Evolutionary conservation across 2,329 filamentous ascomycete genomes (phyloP).

Genomic region (Neospermospora avenae): DNA sequence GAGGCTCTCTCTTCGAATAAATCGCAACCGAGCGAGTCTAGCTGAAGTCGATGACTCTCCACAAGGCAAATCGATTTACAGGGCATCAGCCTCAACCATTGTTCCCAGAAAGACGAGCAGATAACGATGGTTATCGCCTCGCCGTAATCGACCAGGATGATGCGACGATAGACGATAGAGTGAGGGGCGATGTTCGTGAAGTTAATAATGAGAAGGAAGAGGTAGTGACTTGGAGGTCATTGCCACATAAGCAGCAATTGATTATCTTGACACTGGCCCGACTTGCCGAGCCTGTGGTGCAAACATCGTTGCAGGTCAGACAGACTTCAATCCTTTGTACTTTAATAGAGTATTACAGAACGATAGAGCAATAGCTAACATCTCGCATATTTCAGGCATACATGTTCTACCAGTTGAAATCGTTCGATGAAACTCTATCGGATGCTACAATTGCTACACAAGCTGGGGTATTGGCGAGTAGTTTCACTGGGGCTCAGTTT

Average conservation of each 20-base stretch:
- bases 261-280: conserved; percentile 74
- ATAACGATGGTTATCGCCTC: conserved; percentile 9
- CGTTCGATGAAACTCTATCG: conserved; percentile 56
- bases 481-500: conserved; percentile 81
- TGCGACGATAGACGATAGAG: conserved; percentile 13
- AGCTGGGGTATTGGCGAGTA: conserved; percentile 72
- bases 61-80: neutral
- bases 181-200: neutral
- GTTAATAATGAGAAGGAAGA: conserved; percentile 11
- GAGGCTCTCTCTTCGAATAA: neutral
- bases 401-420: conserved; percentile 83
- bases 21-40: conserved; percentile 10
- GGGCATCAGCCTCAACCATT: conserved; percentile 3
- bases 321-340: conserved; percentile 33
- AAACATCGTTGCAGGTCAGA: conserved; percentile 53
- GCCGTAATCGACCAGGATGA: conserved; percentile 16
- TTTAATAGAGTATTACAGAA: no score
- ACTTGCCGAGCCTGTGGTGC: conserved; percentile 76
- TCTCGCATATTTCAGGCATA: conserved; percentile 47
- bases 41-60: conserved; percentile 15
- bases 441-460: conserved; percentile 70
- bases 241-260: conserved; percentile 62
- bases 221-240: conserved; percentile 13
- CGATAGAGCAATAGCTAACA: neutral
- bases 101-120: neutral